Evolutionary conservation across 768 basidiomycete species (phyloP), one percentile per base, ranked within the genome.

Genomic region (Lactarius hatsudake): DNA sequence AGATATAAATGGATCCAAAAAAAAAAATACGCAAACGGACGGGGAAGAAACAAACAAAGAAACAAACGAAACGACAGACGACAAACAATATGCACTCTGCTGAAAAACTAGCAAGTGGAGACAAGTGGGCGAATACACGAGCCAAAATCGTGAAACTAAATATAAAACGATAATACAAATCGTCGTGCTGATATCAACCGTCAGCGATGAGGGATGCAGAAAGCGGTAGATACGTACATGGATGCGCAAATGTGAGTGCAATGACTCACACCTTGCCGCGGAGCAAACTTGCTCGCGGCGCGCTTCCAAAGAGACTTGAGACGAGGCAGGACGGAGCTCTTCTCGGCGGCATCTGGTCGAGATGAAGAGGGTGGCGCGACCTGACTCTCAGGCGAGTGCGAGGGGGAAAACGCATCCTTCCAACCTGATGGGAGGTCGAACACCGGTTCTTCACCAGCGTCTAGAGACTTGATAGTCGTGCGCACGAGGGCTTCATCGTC

Each of bases 301-400:
- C 66, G 66, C 66, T 67, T 67, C 66, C 66, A 67, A 15, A 67
- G 42, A 17, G 62, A 63, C 53, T 67, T 67, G 26, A 67, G 40
- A 32, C 30, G 57, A 34, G 62, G 62, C 6, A 67, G 53, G 42
- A 67, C 58, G 17, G 66, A 63, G 23, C 30, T 60, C 59, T 60
- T 67, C 62, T 17, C 59, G 23, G 58, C 45, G 32, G 1, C 20
- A 23, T 56, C 57, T 17, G 59, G 26, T n/a, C 55, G 40, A 32
- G 51, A 17, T 12, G 36, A 59, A 43, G 66, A 63, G 12, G 58
- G 53, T 17, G 5, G 26, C 0, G 20, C 9, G 42, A 54, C 38
- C 15, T 34, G 34, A 34, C 34, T 34, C 8, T 20, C 62, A 32
- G 48, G 26, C 15, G 40, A 36, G 28, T 28, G 18, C 34, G 30